Base-by-base conservation (phyloP, 768 basidiomycete species). In the Mycena sanguinolenta region DNA sequence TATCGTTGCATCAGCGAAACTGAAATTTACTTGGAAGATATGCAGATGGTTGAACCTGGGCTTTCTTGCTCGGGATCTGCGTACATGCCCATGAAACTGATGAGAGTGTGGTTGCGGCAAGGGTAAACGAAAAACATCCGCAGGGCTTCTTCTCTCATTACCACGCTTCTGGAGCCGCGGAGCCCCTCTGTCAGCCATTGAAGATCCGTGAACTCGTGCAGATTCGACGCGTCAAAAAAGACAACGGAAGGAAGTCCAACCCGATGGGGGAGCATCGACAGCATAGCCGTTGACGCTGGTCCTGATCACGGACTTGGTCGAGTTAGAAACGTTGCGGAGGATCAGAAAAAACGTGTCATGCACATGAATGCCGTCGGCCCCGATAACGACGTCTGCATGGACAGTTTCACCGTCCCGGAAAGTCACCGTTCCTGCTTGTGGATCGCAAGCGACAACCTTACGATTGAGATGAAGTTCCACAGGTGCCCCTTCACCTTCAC, bases 341-440 rank as follows among this genome's bases (percentile, higher is more conserved):
- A 14, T 14, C 10, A 10, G 32, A 10, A 10, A 23, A 49, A 4
- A 25, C 3, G 16, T 32, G 7, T 9, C 9, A 14, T 9, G n/a
- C 16, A 67, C 70, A 49, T 68, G 52, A n/a, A 72, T 54, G n/a
- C 71, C 71, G 23, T 72, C 71, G 9, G 66, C 71, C 10, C 66
- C 71, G 44, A 72, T 28, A 27, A 60, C 59, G 8, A 68, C 3
- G 54, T 84, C 82, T 2, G 79, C 76, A 2, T 59, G 52, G 3
- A 84, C 67, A 46, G 80, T 74, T 61, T 82, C 76, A 27, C 84
- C 84, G 4, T 74, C 75, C 54, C 74, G 73, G 67, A 84, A 78
- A 0, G 80, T 83, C 27, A 82, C 70, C 21, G 69, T 75, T 25
- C 81, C 82, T 0, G 36, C 66, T 9, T 82, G 77, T 44, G 81